Base-by-base conservation (phyloP, 1,284 basidiomycete genomes). In the Neotropicomus parvogracilis region DNA sequence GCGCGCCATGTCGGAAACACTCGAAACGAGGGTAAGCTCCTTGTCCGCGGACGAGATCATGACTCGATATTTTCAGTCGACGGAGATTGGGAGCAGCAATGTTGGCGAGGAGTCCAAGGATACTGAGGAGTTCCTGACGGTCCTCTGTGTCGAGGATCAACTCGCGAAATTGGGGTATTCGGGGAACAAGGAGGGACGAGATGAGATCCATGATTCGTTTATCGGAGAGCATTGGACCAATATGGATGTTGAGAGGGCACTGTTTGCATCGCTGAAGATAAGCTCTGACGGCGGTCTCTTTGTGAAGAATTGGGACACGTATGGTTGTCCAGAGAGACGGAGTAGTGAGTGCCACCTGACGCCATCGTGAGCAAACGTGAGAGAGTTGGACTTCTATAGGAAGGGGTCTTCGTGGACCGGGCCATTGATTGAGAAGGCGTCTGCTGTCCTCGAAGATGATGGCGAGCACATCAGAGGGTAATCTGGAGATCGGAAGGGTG, bases 381-480 rank as follows among this genome's bases (percentile, higher is more conserved):
- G 63, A 65, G 40, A 65, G 62, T 49, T 66, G 63, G 10, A 65
- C 65, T 53, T 65, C 63, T 43, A 54, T 44, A 17, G 66, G 65
- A 29, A 67, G 60, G 24, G 66, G 65, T 45, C 60, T 62, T 44
- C 51, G 59, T 37, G 60, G 43, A 36, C 56, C 62, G 3, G 52
- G 44, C 64, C 66, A 68, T n/a, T 50, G 50, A 34, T 53, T 54
- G 45, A 67, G 62, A 14, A 63, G 52, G 44, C 54, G 48, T 13
- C 63, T 64, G 40, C 61, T 59, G 43, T 64, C 66, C 36, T 65
- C 65, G 20, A 65, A 65, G 32, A 65, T 54, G 52, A 65, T 67
- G 11, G 65, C 66, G 13, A 65, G 66, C 4, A 65, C 57, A 47
- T 65, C 63, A 5, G 65, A 58, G 10, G 63, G 63, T 31, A 65